Evolutionary conservation across 768 basidiomycete species (phyloP).

Genomic region (Boletus vinaceobasis): DNA sequence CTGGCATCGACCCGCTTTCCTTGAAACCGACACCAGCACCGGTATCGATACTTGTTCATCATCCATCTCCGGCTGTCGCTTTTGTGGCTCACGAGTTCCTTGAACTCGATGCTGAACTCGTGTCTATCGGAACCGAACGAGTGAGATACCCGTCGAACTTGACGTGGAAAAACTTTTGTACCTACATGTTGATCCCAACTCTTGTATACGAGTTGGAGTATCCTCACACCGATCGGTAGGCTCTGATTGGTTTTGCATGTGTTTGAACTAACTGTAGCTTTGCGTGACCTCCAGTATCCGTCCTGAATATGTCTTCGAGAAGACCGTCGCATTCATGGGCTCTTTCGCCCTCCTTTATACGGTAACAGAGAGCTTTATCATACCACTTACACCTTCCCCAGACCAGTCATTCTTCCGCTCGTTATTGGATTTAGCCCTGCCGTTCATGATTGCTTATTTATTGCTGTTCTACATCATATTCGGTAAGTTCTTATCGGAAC

Average conservation of each 20-base stretch:
- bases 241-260: slow-evolving; percentile 1
- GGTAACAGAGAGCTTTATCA: slow-evolving; percentile 92
- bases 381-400: slow-evolving; percentile 70
- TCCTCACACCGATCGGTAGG: slow-evolving; percentile 80
- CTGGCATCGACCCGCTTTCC: slow-evolving; percentile 9
- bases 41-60: slow-evolving; percentile 53
- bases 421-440: slow-evolving; percentile 82
- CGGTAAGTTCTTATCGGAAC: slow-evolving; percentile 39
- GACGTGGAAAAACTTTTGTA: slow-evolving; percentile 73
- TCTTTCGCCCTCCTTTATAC: slow-evolving; percentile 92
- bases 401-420: slow-evolving; percentile 73
- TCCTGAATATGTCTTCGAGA: slow-evolving; percentile 53
- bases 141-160: slow-evolving; percentile 86
- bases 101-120: slow-evolving; percentile 74
- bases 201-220: slow-evolving; percentile 97
- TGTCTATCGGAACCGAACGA: slow-evolving; percentile 60
- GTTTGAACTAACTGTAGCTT: background rate
- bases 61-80: slow-evolving; percentile 64
- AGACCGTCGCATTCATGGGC: slow-evolving; percentile 84
- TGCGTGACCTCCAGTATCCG: slow-evolving; percentile 30
- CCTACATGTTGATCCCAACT: slow-evolving; percentile 86
- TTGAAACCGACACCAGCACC: slow-evolving; percentile 17
- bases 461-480: slow-evolving; percentile 85
- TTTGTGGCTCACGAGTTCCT: slow-evolving; percentile 71
- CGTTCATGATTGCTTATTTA: slow-evolving; percentile 91